A percentile compares a stretch with the other conserved stretches of the same genome.
Conservation (phyloP, 2,329 filamentous ascomycete genomes). For the Sclerotinia spermophila region DNA sequence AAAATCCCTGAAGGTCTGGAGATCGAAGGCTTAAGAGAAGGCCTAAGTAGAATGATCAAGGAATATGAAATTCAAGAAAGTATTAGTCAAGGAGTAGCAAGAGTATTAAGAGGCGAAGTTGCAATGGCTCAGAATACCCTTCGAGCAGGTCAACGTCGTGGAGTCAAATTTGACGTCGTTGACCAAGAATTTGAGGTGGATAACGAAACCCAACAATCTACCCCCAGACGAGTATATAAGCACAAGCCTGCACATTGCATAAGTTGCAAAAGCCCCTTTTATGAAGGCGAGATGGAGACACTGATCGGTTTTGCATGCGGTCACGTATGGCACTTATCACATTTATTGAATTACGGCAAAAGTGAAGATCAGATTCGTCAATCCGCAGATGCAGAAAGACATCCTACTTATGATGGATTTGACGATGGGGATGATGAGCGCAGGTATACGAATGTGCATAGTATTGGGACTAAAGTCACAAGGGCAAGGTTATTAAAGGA, state of each 20-base stretch:
- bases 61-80: constrained; percentile 95
- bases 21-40: constrained; percentile 84
- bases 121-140: constrained; percentile 76
- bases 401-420: constrained; percentile 37
- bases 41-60: constrained; percentile 84
- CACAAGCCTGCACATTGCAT: constrained; percentile 56
- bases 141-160: constrained; percentile 73
- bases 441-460: constrained; percentile 49
- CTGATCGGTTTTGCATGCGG: constrained; percentile 78
- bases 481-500: constrained; percentile 76
- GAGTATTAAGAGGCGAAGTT: constrained; percentile 83
- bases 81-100: constrained; percentile 85
- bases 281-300: constrained; percentile 63
- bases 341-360: constrained; percentile 53
- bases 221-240: constrained; percentile 18
- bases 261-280: constrained; percentile 53
- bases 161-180: constrained; percentile 81
- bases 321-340: constrained; percentile 74
- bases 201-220: constrained; percentile 19
- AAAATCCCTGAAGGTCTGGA: constrained; percentile 91
- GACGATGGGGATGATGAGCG: constrained; percentile 46
- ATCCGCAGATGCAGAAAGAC: constrained; percentile 39
- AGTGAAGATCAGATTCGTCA: constrained; percentile 38
- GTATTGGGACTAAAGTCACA: constrained; percentile 82
- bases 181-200: constrained; percentile 36